Evolutionary conservation across 1,139 yeast genomes (phyloP).

Genomic region (Taphrina wiesneri): DNA sequence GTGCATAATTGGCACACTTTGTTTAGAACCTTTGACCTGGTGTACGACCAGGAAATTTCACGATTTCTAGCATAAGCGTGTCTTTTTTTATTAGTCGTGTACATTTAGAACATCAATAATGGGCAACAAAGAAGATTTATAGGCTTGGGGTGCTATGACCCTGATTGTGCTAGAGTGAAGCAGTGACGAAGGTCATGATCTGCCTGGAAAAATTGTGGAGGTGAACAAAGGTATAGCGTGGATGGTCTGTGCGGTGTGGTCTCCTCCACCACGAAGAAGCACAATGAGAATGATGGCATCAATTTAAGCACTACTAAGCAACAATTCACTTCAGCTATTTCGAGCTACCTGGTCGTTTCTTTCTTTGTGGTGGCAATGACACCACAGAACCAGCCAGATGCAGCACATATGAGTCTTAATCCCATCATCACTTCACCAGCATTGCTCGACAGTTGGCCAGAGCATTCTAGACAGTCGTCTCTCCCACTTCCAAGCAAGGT

Average conservation of each 20-base stretch:
- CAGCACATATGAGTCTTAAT: neutral
- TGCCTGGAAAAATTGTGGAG: neutral
- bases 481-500: neutral
- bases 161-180: neutral
- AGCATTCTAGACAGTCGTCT: neutral
- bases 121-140: neutral
- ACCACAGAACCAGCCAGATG: neutral
- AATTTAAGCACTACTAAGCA: neutral
- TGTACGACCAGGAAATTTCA: neutral
- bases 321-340: neutral
- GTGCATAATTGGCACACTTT: neutral
- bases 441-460: neutral
- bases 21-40: neutral
- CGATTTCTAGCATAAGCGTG: neutral
- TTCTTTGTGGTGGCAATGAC: neutral
- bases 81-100: too few species aligned
- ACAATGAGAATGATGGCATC: neutral
- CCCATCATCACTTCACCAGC: neutral
- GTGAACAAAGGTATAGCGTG: neutral
- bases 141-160: neutral
- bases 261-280: neutral
- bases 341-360: neutral
- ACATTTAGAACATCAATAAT: neutral
- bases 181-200: neutral
- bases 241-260: neutral